Percentiles rank a stretch among this genome's conserved stretches.
Conservation (phyloP, 2,329 filamentous ascomycete genomes). For the Verticillium klebahnii region DNA sequence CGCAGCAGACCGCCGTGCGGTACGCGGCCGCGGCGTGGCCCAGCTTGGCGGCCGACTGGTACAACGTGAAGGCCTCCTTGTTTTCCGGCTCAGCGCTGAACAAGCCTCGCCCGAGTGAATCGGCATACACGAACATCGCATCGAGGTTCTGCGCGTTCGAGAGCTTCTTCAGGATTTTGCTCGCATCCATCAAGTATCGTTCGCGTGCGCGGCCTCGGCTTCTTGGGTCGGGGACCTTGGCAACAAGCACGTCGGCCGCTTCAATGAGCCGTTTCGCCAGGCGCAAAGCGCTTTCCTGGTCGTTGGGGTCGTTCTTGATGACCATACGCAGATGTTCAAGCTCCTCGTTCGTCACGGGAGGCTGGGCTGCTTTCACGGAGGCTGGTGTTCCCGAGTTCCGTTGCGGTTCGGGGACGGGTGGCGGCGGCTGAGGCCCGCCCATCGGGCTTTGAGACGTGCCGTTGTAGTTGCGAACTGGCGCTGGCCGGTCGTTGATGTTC, state of each 20-base stretch:
- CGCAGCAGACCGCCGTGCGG: constrained; percentile 92
- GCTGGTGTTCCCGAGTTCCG: constrained; percentile 21
- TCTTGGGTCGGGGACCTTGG: constrained; percentile 61
- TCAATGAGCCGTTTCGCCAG: constrained; percentile 83
- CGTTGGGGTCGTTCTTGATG: constrained; percentile 66
- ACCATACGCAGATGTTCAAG: constrained; percentile 68
- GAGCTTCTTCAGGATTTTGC: constrained; percentile 90
- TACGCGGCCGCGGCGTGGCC: constrained; percentile 87
- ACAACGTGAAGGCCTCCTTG: constrained; percentile 89
- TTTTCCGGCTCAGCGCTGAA: constrained; percentile 77
- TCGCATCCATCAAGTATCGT: constrained; percentile 76
- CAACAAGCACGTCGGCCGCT: constrained; percentile 71
- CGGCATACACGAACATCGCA: constrained; percentile 91
- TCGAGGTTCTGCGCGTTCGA: constrained; percentile 68
- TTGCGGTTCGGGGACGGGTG: constrained; percentile 12
- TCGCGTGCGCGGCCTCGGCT: constrained; percentile 73
- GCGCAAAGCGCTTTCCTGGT: constrained; percentile 65
- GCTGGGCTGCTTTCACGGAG: constrained; percentile 9
- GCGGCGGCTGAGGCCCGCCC: constrained; percentile 24
- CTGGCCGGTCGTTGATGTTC: constrained; percentile 51
- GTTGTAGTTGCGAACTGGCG: constrained; percentile 53
- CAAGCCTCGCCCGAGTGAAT: constrained; percentile 77
- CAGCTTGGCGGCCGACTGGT: constrained; percentile 88
- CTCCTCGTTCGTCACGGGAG: constrained; percentile 71
- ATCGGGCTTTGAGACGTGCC: constrained; percentile 44